These are phyloP conservation scores for Pseudogymnoascus sp. DNA, from an alignment of 2,329 filamentous ascomycete genomes.

Conservation along the genomic window DNA sequence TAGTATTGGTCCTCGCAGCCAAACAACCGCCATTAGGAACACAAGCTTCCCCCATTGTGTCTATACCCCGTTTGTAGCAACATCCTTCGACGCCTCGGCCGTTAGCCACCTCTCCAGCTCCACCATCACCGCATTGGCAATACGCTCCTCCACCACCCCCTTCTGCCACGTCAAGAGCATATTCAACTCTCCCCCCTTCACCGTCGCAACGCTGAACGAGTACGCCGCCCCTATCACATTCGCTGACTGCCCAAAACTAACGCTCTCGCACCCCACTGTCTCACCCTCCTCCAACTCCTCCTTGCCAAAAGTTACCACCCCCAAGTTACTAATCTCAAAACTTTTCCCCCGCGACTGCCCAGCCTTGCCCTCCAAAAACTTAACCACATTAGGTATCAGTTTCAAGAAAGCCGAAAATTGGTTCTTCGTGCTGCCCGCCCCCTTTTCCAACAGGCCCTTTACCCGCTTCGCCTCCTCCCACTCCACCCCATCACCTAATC, in stretches of 20 bases:
- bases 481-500: neutral
- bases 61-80: neutral
- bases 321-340: conserved; percentile 49
- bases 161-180: conserved; percentile 44
- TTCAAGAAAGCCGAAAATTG: neutral
- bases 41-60: neutral
- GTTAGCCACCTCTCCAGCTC: conserved; percentile 5
- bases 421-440: neutral
- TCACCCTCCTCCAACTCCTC: conserved; percentile 11
- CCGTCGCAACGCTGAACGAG: conserved; percentile 40
- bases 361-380: conserved; percentile 35
- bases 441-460: neutral
- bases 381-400: conserved; percentile 36
- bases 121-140: neutral
- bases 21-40: neutral
- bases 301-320: conserved; percentile 33
- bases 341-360: conserved; percentile 36
- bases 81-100: neutral
- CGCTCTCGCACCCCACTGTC: conserved; percentile 35
- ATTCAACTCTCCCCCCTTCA: conserved; percentile 34
- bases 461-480: neutral
- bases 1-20: neutral
- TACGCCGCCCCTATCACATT: conserved; percentile 38
- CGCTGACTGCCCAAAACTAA: conserved; percentile 44
- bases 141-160: conserved; percentile 22